These are phyloP conservation scores for Yamadazyma sp. DNA, from an alignment of 805 yeast genomes.

Conservation along the genomic window DNA sequence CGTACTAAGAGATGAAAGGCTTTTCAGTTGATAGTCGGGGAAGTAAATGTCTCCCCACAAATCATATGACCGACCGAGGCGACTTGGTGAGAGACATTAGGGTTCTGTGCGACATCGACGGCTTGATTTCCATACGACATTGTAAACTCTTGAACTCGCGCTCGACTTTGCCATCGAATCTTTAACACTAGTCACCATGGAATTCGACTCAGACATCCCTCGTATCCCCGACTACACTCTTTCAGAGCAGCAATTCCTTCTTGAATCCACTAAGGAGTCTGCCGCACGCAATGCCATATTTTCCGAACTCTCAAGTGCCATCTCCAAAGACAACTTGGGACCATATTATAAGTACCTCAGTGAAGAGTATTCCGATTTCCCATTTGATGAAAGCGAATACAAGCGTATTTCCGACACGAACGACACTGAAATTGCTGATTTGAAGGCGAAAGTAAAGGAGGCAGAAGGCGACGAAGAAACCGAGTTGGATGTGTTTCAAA, in stretches of 20 bases:
- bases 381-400: conserved; percentile 62
- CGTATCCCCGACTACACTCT: conserved; percentile 79
- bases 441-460: conserved; percentile 52
- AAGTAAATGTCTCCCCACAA: too few species aligned
- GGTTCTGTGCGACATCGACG: too few species aligned
- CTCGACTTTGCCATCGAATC: too few species aligned
- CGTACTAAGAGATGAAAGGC: too few species aligned
- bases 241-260: conserved; percentile 75
- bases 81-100: too few species aligned
- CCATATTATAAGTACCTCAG: conserved; percentile 76
- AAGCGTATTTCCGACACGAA: conserved; percentile 52
- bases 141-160: too few species aligned
- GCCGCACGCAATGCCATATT: conserved; percentile 42
- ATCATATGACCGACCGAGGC: too few species aligned
- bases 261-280: conserved; percentile 38
- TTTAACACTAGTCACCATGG: conserved; percentile 27
- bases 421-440: conserved; percentile 51
- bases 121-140: too few species aligned
- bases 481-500: conserved; percentile 74
- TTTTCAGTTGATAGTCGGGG: too few species aligned
- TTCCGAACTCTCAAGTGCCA: conserved; percentile 49
- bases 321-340: conserved; percentile 66
- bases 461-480: conserved; percentile 77
- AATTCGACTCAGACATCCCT: conserved; percentile 48
- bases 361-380: conserved; percentile 35